Evolutionary conservation across 495 filamentous ascomycete species (phyloP).

Genomic region (Tuber melanosporum): DNA sequence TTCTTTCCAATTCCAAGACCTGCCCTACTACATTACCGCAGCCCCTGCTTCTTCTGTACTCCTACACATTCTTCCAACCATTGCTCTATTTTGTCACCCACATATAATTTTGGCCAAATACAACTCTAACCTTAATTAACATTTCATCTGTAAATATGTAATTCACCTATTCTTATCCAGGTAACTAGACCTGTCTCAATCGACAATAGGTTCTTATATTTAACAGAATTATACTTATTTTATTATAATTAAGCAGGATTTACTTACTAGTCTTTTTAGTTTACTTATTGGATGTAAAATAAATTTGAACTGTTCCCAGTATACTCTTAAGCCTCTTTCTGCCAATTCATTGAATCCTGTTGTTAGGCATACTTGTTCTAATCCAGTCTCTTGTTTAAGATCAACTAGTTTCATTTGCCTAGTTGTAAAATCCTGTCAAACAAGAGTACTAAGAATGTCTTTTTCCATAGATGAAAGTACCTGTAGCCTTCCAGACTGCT

Average conservation of each 20-base stretch:
- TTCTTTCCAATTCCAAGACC: neutral
- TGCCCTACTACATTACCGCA: neutral
- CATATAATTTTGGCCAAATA: neutral
- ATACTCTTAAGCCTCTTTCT: too few species aligned
- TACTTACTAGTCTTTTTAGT: too few species aligned
- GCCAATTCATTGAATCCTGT: too few species aligned
- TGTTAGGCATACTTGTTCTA: too few species aligned
- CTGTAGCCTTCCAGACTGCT: too few species aligned
- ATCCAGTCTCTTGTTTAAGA: too few species aligned
- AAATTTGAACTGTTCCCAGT: too few species aligned
- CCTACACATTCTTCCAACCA: conserved; percentile 3
- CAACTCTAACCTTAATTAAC: neutral
- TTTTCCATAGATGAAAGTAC: too few species aligned
- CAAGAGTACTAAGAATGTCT: too few species aligned
- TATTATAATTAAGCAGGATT: neutral
- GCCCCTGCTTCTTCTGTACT: neutral
- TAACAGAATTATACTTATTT: neutral
- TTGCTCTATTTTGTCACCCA: neutral
- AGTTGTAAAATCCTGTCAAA: too few species aligned
- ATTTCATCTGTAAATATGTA: conserved; percentile 9
- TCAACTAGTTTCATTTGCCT: too few species aligned
- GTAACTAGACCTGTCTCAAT: neutral
- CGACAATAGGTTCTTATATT: neutral
- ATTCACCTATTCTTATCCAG: neutral
- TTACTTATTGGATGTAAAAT: too few species aligned